Conservation (phyloP, 495 filamentous ascomycete genomes). For the Pseudoneurospora amorphoporcata region DNA sequence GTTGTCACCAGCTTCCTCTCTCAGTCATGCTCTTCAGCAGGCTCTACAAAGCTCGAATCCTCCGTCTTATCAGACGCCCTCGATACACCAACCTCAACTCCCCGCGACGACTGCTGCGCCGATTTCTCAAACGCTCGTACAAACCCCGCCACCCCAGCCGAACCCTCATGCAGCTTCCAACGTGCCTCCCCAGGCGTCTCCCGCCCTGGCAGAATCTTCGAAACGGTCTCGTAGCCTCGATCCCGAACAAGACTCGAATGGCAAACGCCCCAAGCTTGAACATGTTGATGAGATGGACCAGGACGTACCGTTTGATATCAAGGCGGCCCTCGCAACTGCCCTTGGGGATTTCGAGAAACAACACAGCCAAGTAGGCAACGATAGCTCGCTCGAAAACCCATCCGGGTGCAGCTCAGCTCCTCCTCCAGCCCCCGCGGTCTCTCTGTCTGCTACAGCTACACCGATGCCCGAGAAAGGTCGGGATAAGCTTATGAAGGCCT, state of each 20-base stretch:
- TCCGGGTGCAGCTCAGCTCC: not conserved
- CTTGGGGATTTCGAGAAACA: not conserved
- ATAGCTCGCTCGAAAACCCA: not conserved
- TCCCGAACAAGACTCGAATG: not conserved
- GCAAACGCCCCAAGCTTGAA: not conserved
- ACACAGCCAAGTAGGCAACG: not conserved
- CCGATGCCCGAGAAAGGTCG: conserved; percentile 11
- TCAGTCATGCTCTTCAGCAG: not conserved
- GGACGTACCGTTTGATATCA: not conserved
- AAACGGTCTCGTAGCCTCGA: not conserved
- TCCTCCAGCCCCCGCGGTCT: not conserved
- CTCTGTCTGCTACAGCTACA: not conserved
- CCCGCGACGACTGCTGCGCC: not conserved
- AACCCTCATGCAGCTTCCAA: not conserved
- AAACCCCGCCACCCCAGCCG: not conserved
- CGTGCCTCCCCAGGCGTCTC: not conserved
- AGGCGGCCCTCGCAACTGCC: not conserved
- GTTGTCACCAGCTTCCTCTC: not conserved
- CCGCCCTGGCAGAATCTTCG: not conserved
- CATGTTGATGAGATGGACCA: not conserved
- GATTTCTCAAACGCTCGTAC: not conserved
- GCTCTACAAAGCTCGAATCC: not conserved
- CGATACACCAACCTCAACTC: not conserved
- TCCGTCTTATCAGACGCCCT: not conserved
- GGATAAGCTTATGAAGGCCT: conserved; percentile 21